Conservation (phyloP, 495 filamentous ascomycete genomes). For the Talaromyces thailandensis region DNA sequence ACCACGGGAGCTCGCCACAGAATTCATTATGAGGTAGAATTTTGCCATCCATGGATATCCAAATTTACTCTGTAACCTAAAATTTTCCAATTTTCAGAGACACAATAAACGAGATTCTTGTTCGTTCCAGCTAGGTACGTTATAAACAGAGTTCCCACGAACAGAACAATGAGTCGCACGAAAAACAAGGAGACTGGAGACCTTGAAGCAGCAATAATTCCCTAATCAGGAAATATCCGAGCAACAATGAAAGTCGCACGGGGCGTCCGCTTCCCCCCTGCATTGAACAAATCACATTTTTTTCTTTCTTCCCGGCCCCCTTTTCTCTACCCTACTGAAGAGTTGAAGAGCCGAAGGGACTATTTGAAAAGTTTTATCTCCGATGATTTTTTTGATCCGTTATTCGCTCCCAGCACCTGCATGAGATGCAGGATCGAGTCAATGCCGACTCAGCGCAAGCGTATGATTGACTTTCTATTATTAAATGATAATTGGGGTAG, state of each 20-base stretch:
- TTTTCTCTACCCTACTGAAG: not conserved
- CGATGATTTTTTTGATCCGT: not conserved
- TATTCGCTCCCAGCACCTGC: not conserved
- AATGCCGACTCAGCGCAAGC: not conserved
- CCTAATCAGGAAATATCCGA: not conserved
- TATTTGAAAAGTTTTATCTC: not conserved
- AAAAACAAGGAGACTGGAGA: not conserved
- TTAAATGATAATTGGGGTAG: not conserved
- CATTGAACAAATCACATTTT: not conserved
- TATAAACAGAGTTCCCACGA: too few species aligned
- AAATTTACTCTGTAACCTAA: too few species aligned
- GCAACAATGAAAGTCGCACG: not conserved
- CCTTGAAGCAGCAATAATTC: not conserved
- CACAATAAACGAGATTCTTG: too few species aligned
- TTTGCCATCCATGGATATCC: too few species aligned
- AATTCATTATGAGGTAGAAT: too few species aligned
- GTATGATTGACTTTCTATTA: not conserved
- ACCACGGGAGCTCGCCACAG: too few species aligned
- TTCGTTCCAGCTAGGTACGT: too few species aligned
- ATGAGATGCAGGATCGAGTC: not conserved
- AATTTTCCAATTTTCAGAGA: too few species aligned
- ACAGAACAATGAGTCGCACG: not conserved
- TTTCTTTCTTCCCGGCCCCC: not conserved
- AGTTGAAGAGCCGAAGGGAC: not conserved
- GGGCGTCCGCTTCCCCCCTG: not conserved